These are phyloP conservation scores for Kingdonia uniflora DNA, from an alignment of 164 flowering plant species.

Conservation along the genomic window DNA sequence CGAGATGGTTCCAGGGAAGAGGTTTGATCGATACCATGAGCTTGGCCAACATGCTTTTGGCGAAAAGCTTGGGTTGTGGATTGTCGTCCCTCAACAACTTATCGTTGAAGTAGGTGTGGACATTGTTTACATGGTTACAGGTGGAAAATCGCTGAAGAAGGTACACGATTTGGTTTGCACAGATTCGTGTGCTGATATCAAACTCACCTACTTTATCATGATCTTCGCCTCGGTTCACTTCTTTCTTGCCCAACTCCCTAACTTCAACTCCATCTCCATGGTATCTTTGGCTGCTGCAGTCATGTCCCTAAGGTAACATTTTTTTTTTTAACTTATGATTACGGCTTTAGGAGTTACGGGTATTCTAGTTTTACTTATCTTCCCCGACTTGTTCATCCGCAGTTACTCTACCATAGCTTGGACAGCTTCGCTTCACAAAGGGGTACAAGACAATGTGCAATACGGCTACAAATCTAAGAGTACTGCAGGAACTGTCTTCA, in stretches of 20 bases:
- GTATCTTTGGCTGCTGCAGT: constrained; percentile 57
- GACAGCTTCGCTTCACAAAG: constrained; percentile 29
- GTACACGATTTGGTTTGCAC: constrained; percentile 27
- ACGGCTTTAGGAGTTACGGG: no score
- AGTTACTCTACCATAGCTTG: constrained; percentile 56
- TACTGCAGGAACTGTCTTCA: not conserved
- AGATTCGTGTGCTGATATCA: constrained; percentile 21
- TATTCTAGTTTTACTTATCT: not conserved
- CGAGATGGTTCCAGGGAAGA: constrained; percentile 22
- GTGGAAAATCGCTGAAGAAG: constrained; percentile 41
- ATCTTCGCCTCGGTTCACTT: constrained; percentile 44
- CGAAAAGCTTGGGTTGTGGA: constrained; percentile 2
- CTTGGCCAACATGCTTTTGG: constrained; percentile 4
- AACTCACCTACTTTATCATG: constrained; percentile 41
- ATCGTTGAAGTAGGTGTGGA: not conserved
- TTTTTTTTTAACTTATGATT: not conserved
- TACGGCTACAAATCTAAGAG: not conserved
- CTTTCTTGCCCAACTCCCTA: constrained; percentile 44
- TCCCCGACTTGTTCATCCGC: not conserved
- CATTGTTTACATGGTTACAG: constrained; percentile 3
- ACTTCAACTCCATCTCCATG: constrained; percentile 41
- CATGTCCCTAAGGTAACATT: constrained; percentile 33
- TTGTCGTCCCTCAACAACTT: not conserved
- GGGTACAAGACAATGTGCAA: constrained; percentile 14
- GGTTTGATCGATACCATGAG: constrained; percentile 2